Evolutionary conservation across 2,329 filamentous ascomycete genomes (phyloP).

Genomic region (Trichophyton verrucosum): DNA sequence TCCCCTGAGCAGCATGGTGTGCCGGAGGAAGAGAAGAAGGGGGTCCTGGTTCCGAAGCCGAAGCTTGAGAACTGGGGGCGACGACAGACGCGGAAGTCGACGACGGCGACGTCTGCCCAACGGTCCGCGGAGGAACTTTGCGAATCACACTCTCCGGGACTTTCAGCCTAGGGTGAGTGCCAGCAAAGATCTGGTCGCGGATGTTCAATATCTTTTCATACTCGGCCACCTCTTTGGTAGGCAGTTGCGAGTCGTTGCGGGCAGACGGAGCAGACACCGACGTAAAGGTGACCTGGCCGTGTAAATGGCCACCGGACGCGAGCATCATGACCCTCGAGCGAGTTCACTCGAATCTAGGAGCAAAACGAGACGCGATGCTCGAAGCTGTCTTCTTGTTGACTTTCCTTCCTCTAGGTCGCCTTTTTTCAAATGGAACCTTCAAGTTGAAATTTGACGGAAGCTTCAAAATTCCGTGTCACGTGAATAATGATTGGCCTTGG

Average conservation of each 20-base stretch:
- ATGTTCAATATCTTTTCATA: constrained; percentile 72
- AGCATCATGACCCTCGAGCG: neutral
- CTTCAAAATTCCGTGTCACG: neutral
- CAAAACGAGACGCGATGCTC: neutral
- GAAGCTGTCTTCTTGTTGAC: neutral
- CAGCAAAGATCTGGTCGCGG: constrained; percentile 67
- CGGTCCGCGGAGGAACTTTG: constrained; percentile 26
- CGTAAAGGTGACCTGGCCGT: neutral
- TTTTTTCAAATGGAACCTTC: neutral
- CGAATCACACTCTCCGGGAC: constrained; percentile 43
- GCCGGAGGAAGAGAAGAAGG: neutral
- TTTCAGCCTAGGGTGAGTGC: constrained; percentile 50
- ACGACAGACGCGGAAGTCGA: constrained; percentile 15
- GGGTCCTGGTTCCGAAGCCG: neutral
- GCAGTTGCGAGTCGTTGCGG: constrained; percentile 12
- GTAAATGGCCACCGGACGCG: neutral
- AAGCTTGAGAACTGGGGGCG: neutral
- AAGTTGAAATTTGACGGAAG: neutral
- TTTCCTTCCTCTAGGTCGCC: neutral
- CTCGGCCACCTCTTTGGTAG: constrained; percentile 49
- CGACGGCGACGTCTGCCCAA: constrained; percentile 21
- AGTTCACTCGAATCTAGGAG: neutral
- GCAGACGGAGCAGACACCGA: neutral
- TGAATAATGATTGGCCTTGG: neutral
- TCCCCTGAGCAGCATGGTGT: constrained; percentile 4